A percentile compares a stretch with the other conserved stretches of the same genome.
Conservation (phyloP, 2,329 filamentous ascomycete genomes). For the Lasiodiplodia sp. region DNA sequence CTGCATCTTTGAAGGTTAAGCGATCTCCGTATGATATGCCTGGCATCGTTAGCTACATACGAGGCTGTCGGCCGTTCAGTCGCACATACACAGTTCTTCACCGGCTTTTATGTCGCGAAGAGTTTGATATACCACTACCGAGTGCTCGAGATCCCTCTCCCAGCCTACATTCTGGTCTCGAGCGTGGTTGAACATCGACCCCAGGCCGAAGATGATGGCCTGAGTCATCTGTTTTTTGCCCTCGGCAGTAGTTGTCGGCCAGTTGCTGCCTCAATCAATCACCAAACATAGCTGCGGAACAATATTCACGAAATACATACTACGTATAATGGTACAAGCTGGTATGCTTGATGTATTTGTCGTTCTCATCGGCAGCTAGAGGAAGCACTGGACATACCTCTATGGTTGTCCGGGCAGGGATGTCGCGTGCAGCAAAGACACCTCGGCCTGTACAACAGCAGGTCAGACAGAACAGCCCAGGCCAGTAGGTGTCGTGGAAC, state of each 20-base stretch:
- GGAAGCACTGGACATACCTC: constrained; percentile 62
- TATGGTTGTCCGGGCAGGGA: constrained; percentile 57
- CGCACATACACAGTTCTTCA: constrained; percentile 60
- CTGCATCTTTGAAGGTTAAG: constrained; percentile 56
- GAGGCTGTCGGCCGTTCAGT: not conserved
- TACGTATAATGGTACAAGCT: constrained; percentile 65
- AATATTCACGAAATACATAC: constrained; percentile 43
- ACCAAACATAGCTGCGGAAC: constrained; percentile 14
- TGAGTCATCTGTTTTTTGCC: constrained; percentile 52
- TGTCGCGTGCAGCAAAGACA: constrained; percentile 57
- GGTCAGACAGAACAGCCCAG: constrained; percentile 20
- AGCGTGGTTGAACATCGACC: constrained; percentile 67
- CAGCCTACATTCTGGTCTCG: constrained; percentile 63
- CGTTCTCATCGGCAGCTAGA: constrained; percentile 56
- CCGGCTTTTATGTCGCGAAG: constrained; percentile 58
- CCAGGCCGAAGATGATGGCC: constrained; percentile 62
- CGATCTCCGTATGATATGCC: constrained; percentile 57
- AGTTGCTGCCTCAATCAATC: constrained; percentile 47
- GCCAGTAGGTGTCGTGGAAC: not conserved
- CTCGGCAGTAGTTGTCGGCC: constrained; percentile 43
- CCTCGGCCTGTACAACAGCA: constrained; percentile 54
- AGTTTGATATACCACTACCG: constrained; percentile 58
- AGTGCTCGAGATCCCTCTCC: constrained; percentile 56
- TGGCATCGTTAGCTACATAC: constrained; percentile 31
- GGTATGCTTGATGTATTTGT: constrained; percentile 58